A percentile compares a stretch with the other conserved stretches of the same genome.
Evolutionary conservation across 176 grass and related monocot genomes (phyloP).

Genomic region (Ensete glaucum): DNA sequence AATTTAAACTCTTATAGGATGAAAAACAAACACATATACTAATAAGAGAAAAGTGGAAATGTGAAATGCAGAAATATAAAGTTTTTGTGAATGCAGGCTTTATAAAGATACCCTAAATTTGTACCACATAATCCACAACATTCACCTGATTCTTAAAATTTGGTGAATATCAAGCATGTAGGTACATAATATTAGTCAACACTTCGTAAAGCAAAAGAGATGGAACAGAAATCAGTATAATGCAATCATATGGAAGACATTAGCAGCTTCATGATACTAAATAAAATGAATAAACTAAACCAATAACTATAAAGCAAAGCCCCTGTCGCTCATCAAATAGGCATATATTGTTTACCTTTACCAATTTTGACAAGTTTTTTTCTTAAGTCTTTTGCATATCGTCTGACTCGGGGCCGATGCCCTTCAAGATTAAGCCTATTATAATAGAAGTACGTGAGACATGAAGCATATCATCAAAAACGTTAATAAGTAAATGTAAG

Average conservation of each 20-base stretch:
- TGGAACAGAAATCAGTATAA: background rate
- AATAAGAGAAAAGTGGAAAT: too few species aligned
- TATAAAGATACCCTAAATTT: too few species aligned
- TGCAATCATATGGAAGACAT: background rate
- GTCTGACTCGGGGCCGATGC: constrained; percentile 68
- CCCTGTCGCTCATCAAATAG: background rate
- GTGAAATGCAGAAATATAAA: too few species aligned
- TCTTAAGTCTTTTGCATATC: constrained; percentile 68
- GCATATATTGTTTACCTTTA: constrained; percentile 56
- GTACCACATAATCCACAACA: too few species aligned
- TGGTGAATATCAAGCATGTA: too few species aligned
- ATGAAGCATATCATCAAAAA: background rate
- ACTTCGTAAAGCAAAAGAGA: too few species aligned
- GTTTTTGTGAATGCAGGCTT: too few species aligned
- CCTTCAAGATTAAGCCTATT: constrained; percentile 80
- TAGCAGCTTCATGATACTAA: background rate
- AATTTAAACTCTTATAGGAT: too few species aligned
- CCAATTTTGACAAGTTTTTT: constrained; percentile 75
- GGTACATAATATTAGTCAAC: too few species aligned
- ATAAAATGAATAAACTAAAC: background rate
- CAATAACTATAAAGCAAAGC: background rate
- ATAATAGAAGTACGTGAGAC: background rate
- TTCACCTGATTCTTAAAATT: too few species aligned
- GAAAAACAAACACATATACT: too few species aligned
- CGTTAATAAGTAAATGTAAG: background rate